phyloP scores from a whole-genome alignment of 768 basidiomycete genomes.

The Tricholoma hemisulphureum region DNA sequence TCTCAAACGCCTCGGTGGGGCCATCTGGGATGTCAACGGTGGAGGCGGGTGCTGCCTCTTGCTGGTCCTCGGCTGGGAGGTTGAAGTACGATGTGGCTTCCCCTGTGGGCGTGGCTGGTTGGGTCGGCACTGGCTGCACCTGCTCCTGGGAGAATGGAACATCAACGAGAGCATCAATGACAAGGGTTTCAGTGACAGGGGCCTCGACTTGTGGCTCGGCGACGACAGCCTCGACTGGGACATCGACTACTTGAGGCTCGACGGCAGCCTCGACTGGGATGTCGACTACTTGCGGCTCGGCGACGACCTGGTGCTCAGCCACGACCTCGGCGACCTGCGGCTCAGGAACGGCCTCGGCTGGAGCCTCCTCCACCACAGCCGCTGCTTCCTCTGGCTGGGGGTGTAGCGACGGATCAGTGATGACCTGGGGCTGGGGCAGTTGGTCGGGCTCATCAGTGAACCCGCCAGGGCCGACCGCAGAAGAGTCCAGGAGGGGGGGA shows the following conservation, averaged over 20 bases:
- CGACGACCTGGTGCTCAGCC: background rate
- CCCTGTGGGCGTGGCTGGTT: constrained; percentile 1
- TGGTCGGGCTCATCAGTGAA: constrained; percentile 54
- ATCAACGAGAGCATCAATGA: background rate
- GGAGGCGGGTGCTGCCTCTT: too few relatives aligned
- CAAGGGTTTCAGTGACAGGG: background rate
- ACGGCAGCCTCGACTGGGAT: background rate
- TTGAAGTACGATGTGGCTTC: constrained; percentile 13
- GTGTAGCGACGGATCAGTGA: constrained; percentile 31
- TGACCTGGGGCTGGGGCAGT: constrained; percentile 31
- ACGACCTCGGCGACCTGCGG: background rate
- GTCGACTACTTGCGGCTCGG: too few relatives aligned
- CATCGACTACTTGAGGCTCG: background rate
- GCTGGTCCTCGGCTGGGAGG: constrained; percentile 8
- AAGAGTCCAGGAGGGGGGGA: constrained; percentile 39
- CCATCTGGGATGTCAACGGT: background rate
- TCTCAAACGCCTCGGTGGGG: background rate
- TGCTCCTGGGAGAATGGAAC: background rate
- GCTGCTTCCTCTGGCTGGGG: constrained; percentile 11
- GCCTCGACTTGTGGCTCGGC: background rate
- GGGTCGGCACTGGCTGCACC: background rate
- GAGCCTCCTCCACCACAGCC: background rate
- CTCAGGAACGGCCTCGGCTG: constrained; percentile 2
- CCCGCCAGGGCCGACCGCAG: constrained; percentile 45
- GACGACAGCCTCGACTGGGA: background rate